phyloP scores from a whole-genome alignment of 306 rosid species.

The Mucuna pruriens region DNA sequence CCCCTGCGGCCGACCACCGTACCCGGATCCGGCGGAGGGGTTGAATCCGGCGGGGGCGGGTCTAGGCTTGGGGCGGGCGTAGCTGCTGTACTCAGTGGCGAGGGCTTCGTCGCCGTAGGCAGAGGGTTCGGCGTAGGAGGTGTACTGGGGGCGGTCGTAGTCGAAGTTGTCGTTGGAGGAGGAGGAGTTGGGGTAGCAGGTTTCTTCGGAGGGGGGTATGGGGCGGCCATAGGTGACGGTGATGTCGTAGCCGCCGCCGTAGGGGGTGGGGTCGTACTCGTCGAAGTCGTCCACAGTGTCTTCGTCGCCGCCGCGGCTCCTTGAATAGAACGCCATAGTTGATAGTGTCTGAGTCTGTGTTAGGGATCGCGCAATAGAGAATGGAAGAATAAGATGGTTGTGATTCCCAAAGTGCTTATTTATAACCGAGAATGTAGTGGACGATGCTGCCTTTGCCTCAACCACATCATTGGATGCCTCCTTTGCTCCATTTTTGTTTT shows the following conservation, averaged over 20 bases:
- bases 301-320: neutral
- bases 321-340: conserved; percentile 42
- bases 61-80: conserved; percentile 61
- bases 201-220: conserved; percentile 60
- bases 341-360: neutral
- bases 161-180: conserved; percentile 48
- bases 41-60: conserved; percentile 45
- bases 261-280: conserved; percentile 65
- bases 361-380: neutral
- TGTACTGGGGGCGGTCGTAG: conserved; percentile 77
- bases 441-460: neutral
- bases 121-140: conserved; percentile 61
- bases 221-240: conserved; percentile 65
- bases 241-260: conserved; percentile 70
- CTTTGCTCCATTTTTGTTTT: neutral
- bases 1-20: neutral
- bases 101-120: conserved; percentile 77
- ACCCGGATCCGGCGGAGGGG: conserved; percentile 35
- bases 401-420: neutral
- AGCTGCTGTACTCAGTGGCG: conserved; percentile 72
- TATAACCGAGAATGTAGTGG: neutral
- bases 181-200: conserved; percentile 56
- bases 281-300: conserved; percentile 47
- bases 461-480: neutral
- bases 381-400: neutral